Base-by-base conservation (phyloP, 106 monocot species). In the Alisma plantagoaquatica region DNA sequence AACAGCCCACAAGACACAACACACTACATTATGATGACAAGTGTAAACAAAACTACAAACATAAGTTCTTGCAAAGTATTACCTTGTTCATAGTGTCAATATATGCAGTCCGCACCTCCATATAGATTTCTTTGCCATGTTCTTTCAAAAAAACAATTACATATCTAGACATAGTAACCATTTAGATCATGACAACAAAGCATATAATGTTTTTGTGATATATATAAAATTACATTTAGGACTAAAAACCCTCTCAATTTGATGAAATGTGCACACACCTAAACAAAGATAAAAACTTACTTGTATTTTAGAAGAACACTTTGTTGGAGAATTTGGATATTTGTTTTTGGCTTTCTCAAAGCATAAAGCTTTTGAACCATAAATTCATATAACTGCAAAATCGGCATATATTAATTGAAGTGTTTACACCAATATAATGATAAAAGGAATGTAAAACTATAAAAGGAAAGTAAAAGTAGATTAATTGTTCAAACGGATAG, bases 71-170 rank as follows among this genome's bases (percentile, higher is more conserved):
- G n/a, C n/a, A n/a, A n/a, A n/a, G 14, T 38, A 28, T 63, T 57
- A 96, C 96, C 96, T 96, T 96, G 53, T 84, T 96, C 96, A 96
- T 84, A 33, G 89, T 96, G 70, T 96, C 96, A 64, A 96, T 65
- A 84, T 96, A 89, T 52, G 84, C 96, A 27, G 81, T 70, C 61
- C 84, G 88, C 62, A 89, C 81, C 55, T 96, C 89, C 20, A 38
- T 45, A 73, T 89, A 89, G 66, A 96, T 96, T 69, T 96, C 96
- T 47, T 81, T 84, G 46, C 81, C 81, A 70, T 89, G 84, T 57
- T 88, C 78, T 68, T 96, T 96, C 8, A 96, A 84, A 33, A 89
- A 96, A 71, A 50, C 7, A 61, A 96, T 71, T 46, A 71, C 66
- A 72, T 84, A 89, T 67, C 96, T 96, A 51, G 19, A 38, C 35